These are phyloP conservation scores for Cicer bijugum DNA, from an alignment of 306 rosid species.

Conservation along the genomic window DNA sequence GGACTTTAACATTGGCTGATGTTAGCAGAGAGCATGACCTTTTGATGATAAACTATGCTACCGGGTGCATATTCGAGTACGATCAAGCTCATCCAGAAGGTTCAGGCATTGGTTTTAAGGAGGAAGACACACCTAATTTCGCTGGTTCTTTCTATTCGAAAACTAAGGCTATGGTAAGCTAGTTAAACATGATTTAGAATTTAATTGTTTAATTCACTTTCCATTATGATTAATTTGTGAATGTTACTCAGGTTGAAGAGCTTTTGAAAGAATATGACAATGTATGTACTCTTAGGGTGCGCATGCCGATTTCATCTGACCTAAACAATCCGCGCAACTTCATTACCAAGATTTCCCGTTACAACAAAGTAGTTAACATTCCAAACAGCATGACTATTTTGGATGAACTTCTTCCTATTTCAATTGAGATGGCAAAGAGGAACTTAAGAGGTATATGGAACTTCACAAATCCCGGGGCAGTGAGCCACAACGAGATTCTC, in stretches of 20 bases:
- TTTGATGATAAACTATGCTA: constrained; percentile 79
- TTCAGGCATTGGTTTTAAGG: constrained; percentile 85
- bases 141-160: constrained; percentile 85
- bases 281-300: constrained; percentile 88
- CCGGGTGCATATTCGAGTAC: constrained; percentile 90
- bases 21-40: constrained; percentile 82
- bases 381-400: constrained; percentile 93
- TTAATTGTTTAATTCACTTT: constrained; percentile 32
- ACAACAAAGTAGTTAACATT: constrained; percentile 81
- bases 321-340: constrained; percentile 85
- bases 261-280: constrained; percentile 83
- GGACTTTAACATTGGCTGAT: constrained; percentile 87
- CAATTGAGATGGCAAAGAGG: constrained; percentile 87
- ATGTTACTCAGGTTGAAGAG: constrained; percentile 74
- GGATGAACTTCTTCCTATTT: constrained; percentile 85
- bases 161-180: constrained; percentile 86
- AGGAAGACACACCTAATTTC: constrained; percentile 87
- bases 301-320: constrained; percentile 93
- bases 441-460: constrained; percentile 88
- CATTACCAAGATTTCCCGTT: constrained; percentile 87
- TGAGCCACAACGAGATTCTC: constrained; percentile 83
- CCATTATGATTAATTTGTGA: not conserved
- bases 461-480: constrained; percentile 92
- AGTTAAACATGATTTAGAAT: constrained; percentile 16
- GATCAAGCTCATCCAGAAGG: constrained; percentile 80